Conservation (phyloP, 2,329 filamentous ascomycete genomes). For the Alternaria triticina region DNA sequence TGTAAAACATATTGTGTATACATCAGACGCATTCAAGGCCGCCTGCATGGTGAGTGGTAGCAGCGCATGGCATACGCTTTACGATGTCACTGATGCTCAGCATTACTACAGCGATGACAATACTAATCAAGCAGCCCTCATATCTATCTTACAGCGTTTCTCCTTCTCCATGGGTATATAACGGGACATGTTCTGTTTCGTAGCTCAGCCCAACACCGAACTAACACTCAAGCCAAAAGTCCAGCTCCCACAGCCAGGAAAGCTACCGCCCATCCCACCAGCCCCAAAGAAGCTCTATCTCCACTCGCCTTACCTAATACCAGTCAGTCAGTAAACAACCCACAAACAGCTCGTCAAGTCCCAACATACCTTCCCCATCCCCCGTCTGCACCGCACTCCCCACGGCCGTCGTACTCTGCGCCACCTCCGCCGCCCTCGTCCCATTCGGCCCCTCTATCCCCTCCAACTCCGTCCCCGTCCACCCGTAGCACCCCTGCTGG, state of each 20-base stretch:
- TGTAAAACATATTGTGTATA: constrained; percentile 4
- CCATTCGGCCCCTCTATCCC: not conserved
- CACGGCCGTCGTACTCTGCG: not conserved
- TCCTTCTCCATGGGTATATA: not conserved
- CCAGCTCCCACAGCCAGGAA: not conserved
- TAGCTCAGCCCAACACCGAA: not conserved
- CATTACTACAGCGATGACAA: not conserved
- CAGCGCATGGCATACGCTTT: not conserved
- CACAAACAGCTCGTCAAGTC: not conserved
- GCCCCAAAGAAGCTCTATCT: not conserved
- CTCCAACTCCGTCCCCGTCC: not conserved
- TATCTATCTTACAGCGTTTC: not conserved
- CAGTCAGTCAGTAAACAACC: not conserved
- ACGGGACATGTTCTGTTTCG: not conserved
- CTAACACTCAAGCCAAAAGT: not conserved
- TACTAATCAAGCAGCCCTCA: not conserved
- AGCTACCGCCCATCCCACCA: not conserved
- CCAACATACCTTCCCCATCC: not conserved
- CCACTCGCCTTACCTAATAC: not conserved
- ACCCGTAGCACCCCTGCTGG: not conserved
- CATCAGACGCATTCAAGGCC: not conserved
- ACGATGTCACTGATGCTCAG: not conserved
- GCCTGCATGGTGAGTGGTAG: not conserved
- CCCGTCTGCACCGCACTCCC: not conserved
- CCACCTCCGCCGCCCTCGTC: not conserved